phyloP scores from a whole-genome alignment of 192 early-diverging fungal genomes.

The Podila horticola region DNA sequence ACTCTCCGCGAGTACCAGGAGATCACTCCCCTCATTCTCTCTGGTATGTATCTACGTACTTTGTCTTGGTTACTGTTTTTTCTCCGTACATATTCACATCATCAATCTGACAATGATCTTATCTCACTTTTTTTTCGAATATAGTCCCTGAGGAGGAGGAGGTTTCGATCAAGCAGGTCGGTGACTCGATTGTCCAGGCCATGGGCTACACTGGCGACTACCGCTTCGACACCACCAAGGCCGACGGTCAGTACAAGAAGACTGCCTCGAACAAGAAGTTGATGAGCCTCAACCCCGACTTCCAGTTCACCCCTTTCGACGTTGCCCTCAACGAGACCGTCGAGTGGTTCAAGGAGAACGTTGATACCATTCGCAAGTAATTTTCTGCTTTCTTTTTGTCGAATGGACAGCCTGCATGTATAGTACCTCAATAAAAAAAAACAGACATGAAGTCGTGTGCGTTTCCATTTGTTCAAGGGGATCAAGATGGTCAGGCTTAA shows the following conservation, averaged over 20 bases:
- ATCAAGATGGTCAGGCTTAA: no score
- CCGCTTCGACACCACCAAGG: conserved; percentile 75
- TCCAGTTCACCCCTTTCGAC: conserved; percentile 83
- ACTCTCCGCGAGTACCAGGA: conserved; percentile 81
- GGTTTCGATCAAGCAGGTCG: conserved; percentile 81
- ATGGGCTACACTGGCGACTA: conserved; percentile 74
- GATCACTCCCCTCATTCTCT: conserved; percentile 83
- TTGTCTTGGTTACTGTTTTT: conserved; percentile 7
- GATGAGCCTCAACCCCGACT: conserved; percentile 73
- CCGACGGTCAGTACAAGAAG: conserved; percentile 88
- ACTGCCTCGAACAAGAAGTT: conserved; percentile 86
- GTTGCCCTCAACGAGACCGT: conserved; percentile 75
- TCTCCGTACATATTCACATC: background rate
- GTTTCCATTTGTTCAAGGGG: no score
- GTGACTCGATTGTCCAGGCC: conserved; percentile 76
- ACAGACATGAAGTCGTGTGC: no score
- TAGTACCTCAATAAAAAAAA: no score
- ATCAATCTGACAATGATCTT: background rate
- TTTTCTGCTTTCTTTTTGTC: background rate
- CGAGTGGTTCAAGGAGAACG: conserved; percentile 79
- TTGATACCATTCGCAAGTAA: conserved; percentile 71
- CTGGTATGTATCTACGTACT: conserved; percentile 60
- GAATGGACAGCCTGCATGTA: background rate
- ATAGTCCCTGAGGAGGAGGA: conserved; percentile 81
- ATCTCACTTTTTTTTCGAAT: background rate